Percentiles rank a stretch among this genome's conserved stretches.
These are phyloP conservation scores for Gossypium sturtianum DNA, from an alignment of 345 rosid genomes.

Conservation along the genomic window DNA sequence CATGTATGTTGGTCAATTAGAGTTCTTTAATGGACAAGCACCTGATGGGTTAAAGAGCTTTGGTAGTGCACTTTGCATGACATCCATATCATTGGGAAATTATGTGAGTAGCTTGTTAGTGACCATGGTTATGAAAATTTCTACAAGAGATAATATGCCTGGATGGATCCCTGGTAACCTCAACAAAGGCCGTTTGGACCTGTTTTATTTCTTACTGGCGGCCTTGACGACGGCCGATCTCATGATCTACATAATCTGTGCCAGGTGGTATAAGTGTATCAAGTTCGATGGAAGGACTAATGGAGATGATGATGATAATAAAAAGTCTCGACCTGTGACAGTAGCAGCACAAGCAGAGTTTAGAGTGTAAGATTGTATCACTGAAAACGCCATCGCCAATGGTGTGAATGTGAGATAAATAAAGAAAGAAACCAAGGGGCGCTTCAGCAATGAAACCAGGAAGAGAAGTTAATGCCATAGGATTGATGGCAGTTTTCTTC, in stretches of 20 bases:
- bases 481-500: not conserved
- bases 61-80: conserved; percentile 94
- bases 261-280: conserved; percentile 74
- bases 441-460: conserved; percentile 18
- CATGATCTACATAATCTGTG: conserved; percentile 50
- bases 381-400: not conserved
- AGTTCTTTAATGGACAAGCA: conserved; percentile 89
- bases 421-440: not conserved
- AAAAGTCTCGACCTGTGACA: not conserved
- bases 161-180: conserved; percentile 97
- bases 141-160: conserved; percentile 56
- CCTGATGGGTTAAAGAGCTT: conserved; percentile 92
- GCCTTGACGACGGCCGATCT: conserved; percentile 69
- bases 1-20: conserved; percentile 94
- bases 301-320: not conserved
- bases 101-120: conserved; percentile 88
- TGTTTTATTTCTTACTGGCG: conserved; percentile 88
- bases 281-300: conserved; percentile 43
- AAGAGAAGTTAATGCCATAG: not conserved
- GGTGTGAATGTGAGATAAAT: not conserved
- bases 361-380: not conserved
- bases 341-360: not conserved
- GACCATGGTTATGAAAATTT: conserved; percentile 71
- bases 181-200: conserved; percentile 84
- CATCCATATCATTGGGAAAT: conserved; percentile 90